These are phyloP conservation scores for Nakazawaea wyomingensis DNA, from an alignment of 805 yeast genomes.

Conservation along the genomic window DNA sequence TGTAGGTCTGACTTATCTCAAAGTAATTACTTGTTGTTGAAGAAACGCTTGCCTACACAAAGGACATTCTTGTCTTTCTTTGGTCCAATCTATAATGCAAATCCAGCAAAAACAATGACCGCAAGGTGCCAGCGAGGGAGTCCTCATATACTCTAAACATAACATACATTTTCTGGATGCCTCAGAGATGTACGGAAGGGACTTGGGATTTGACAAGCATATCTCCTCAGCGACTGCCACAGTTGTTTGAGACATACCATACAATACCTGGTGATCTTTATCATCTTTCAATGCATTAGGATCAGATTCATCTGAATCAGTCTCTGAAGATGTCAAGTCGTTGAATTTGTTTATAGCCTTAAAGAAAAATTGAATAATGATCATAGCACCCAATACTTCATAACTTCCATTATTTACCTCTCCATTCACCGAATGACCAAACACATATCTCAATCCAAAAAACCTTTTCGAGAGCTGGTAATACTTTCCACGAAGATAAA, in stretches of 20 bases:
- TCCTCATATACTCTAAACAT: constrained; percentile 72
- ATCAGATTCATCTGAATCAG: constrained; percentile 13
- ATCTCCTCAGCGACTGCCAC: constrained; percentile 22
- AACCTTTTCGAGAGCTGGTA: constrained; percentile 74
- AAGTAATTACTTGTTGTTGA: constrained; percentile 59
- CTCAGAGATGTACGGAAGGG: constrained; percentile 65
- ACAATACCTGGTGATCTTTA: background rate
- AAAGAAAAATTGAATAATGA: constrained; percentile 47
- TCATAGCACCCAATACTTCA: constrained; percentile 64
- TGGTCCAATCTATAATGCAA: constrained; percentile 85
- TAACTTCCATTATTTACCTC: constrained; percentile 52
- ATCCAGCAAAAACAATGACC: constrained; percentile 95
- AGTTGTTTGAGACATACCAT: constrained; percentile 5
- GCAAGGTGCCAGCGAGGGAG: constrained; percentile 84
- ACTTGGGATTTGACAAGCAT: constrained; percentile 50
- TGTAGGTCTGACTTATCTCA: too few species aligned
- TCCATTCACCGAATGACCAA: constrained; percentile 55
- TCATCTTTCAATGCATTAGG: constrained; percentile 6
- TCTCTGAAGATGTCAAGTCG: constrained; percentile 19
- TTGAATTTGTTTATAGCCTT: constrained; percentile 33
- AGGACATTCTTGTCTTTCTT: constrained; percentile 87
- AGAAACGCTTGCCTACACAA: constrained; percentile 71
- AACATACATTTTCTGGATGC: constrained; percentile 75
- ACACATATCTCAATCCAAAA: constrained; percentile 74
- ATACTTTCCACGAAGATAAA: constrained; percentile 79